A percentile compares a stretch with the other conserved stretches of the same genome.
Evolutionary conservation across 441 rosid genomes (phyloP).

Genomic region (Pelargonium cotyledonis): DNA sequence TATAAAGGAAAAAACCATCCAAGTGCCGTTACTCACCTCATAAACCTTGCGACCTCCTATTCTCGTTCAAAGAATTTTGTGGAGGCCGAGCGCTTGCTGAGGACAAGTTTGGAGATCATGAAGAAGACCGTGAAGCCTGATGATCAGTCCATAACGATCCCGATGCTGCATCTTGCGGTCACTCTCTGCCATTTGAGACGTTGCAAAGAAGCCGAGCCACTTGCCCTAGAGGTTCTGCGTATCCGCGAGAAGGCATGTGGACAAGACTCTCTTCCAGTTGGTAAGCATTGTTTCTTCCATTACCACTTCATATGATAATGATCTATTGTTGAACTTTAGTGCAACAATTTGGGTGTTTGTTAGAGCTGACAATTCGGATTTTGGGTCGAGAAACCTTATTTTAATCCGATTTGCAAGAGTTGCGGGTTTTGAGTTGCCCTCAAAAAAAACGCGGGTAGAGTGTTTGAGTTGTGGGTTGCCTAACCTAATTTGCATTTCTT

Average conservation of each 20-base stretch:
- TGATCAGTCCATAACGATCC: conserved; percentile 62
- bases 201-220: conserved; percentile 65
- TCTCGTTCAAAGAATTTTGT: conserved; percentile 56
- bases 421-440: no score
- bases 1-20: conserved; percentile 62
- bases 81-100: conserved; percentile 67
- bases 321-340: no score
- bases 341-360: no score
- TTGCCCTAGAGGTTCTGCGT: conserved; percentile 46
- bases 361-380: no score
- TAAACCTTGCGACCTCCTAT: conserved; percentile 72
- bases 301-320: no score
- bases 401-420: no score
- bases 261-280: conserved; percentile 66
- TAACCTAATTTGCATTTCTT: no score
- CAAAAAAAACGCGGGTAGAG: no score
- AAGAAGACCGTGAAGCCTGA: conserved; percentile 40
- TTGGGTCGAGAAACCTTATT: no score
- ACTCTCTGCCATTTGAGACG: conserved; percentile 55
- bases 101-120: conserved; percentile 57
- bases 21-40: conserved; percentile 54
- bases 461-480: no score
- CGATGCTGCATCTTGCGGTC: conserved; percentile 70
- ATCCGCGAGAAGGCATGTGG: conserved; percentile 71
- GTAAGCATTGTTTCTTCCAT: conserved; percentile 24